Evolutionary conservation across 441 rosid genomes (phyloP).

Genomic region (Gossypium laxum): DNA sequence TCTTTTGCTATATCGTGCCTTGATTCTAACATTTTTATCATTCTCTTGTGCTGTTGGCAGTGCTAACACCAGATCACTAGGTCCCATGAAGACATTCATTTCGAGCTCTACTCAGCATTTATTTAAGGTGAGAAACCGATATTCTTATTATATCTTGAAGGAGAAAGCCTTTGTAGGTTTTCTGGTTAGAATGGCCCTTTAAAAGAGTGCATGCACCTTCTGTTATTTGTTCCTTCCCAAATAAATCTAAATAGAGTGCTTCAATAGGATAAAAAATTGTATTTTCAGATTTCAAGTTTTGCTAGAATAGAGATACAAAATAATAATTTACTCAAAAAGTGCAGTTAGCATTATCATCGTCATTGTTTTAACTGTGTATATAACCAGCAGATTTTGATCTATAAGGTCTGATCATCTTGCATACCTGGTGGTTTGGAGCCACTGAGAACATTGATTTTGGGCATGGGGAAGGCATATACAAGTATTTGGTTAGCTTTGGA

Average conservation of each 20-base stretch:
- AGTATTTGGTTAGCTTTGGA: conserved; percentile 9
- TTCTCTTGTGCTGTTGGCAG: conserved; percentile 31
- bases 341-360: background rate
- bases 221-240: background rate
- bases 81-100: conserved; percentile 30
- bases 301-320: background rate
- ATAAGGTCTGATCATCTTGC: conserved; percentile 22
- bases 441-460: conserved; percentile 27
- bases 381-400: conserved; percentile 23
- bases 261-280: background rate
- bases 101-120: conserved; percentile 22
- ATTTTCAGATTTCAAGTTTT: background rate
- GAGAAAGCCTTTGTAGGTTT: background rate
- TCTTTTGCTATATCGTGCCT: background rate
- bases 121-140: conserved; percentile 35
- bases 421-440: conserved; percentile 24
- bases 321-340: too few relatives aligned
- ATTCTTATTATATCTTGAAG: background rate
- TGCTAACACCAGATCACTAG: conserved; percentile 68
- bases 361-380: background rate
- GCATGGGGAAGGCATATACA: conserved; percentile 18
- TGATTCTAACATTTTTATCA: background rate
- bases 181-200: background rate
- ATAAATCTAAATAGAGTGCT: background rate
- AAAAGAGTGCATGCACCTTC: background rate